These are phyloP conservation scores for Halteria grandinella DNA, from an alignment of 73 alveolate genomes.

Conservation along the genomic window DNA sequence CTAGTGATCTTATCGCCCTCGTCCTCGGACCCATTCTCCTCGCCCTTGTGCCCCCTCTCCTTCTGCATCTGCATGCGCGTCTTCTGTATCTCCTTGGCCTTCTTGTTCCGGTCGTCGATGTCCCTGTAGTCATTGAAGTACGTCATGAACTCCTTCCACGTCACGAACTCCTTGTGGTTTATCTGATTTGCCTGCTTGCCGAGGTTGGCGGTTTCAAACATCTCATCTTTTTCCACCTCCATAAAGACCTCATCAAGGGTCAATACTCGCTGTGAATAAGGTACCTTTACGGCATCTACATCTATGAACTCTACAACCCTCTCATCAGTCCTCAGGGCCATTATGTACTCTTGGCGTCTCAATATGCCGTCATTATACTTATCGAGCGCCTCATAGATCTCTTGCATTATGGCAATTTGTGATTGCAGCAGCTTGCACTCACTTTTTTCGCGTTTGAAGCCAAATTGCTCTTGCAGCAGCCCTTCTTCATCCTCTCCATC, in stretches of 20 bases:
- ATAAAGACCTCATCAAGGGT: slow-evolving; percentile 49
- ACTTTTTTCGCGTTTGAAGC: slow-evolving; percentile 21
- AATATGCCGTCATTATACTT: slow-evolving; percentile 53
- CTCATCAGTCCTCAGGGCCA: slow-evolving; percentile 60
- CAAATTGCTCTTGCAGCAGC: background rate
- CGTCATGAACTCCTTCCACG: slow-evolving; percentile 65
- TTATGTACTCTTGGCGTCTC: slow-evolving; percentile 47
- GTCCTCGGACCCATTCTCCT: slow-evolving; percentile 21
- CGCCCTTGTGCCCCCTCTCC: background rate
- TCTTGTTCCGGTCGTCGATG: slow-evolving; percentile 47
- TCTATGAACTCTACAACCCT: slow-evolving; percentile 62
- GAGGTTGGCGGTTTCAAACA: background rate
- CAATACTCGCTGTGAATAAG: slow-evolving; percentile 27
- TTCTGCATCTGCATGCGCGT: slow-evolving; percentile 4
- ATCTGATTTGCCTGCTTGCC: slow-evolving; percentile 2
- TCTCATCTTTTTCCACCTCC: slow-evolving; percentile 66
- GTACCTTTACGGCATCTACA: slow-evolving; percentile 62
- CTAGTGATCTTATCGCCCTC: background rate
- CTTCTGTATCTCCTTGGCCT: slow-evolving; percentile 5
- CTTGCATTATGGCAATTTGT: slow-evolving; percentile 45
- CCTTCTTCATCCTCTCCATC: slow-evolving; percentile 19
- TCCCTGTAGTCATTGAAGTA: slow-evolving; percentile 47
- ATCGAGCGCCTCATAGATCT: slow-evolving; percentile 64
- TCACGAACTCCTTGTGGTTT: slow-evolving; percentile 68
- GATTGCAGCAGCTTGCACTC: slow-evolving; percentile 52